Conservation (phyloP, 2,329 filamentous ascomycete genomes). For the Aspergillus sp. region DNA sequence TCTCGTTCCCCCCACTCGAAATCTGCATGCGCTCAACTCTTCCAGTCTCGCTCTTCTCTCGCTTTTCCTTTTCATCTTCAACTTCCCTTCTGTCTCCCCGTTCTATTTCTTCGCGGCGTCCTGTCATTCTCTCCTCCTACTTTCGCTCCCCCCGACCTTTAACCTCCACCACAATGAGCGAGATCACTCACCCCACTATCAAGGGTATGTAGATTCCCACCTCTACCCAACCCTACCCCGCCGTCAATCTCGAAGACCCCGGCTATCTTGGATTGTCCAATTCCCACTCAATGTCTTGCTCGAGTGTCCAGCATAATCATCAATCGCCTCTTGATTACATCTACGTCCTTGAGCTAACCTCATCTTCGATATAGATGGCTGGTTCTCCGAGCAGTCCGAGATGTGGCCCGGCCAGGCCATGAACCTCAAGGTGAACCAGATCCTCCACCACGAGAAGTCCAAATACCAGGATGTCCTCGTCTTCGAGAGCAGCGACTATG, state of each 20-base stretch:
- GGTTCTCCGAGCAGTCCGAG: conserved; percentile 97
- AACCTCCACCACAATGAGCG: conserved; percentile 57
- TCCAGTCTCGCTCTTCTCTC: conserved; percentile 13
- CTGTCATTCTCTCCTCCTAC: conserved; percentile 16
- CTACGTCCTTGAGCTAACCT: conserved; percentile 11
- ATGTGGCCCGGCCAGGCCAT: conserved; percentile 99
- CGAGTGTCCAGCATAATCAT: neutral
- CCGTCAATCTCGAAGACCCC: conserved; percentile 1
- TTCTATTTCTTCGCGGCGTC: conserved; percentile 23
- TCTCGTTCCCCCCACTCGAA: conserved; percentile 19
- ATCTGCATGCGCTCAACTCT: conserved; percentile 21
- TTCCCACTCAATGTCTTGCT: neutral
- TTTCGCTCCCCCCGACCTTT: conserved; percentile 17
- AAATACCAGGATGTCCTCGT: conserved; percentile 98
- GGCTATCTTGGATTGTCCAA: conserved; percentile 4
- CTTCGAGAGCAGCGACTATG: conserved; percentile 97
- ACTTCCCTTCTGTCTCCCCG: conserved; percentile 23
- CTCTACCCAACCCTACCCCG: conserved; percentile 18
- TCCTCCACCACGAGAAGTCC: conserved; percentile 98
- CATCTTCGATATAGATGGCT: conserved; percentile 72
- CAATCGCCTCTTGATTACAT: neutral
- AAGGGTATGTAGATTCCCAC: conserved; percentile 56
- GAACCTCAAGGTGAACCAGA: conserved; percentile 96
- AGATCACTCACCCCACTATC: conserved; percentile 75
- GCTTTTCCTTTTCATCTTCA: conserved; percentile 10